Evolutionary conservation across 2,329 filamentous ascomycete genomes (phyloP).

Genomic region (Sporothrix protearum): DNA sequence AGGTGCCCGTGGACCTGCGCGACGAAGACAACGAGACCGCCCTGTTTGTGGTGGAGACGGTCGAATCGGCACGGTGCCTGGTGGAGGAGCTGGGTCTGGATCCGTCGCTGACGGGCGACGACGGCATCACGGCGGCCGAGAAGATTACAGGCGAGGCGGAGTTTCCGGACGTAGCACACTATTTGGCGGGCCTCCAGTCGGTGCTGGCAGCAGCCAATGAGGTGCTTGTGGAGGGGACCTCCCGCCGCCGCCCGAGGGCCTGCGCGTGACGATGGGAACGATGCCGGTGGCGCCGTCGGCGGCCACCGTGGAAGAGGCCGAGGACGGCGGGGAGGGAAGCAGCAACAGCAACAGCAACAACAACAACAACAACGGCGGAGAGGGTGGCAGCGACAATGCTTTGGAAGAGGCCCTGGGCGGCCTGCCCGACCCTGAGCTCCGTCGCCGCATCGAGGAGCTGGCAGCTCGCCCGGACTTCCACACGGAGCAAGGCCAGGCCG

Average conservation of each 20-base stretch:
- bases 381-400: not conserved
- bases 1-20: constrained; percentile 72
- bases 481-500: constrained; percentile 71
- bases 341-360: not conserved
- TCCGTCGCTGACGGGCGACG: constrained; percentile 60
- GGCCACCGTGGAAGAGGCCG: constrained; percentile 41
- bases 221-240: constrained; percentile 37
- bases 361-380: not conserved
- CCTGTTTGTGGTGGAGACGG: constrained; percentile 85
- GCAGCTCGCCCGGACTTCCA: constrained; percentile 81
- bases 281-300: constrained; percentile 55
- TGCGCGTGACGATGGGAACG: constrained; percentile 73
- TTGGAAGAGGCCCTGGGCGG: constrained; percentile 46
- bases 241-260: constrained; percentile 67
- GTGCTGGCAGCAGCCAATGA: constrained; percentile 29
- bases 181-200: constrained; percentile 50
- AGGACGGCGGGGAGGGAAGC: constrained; percentile 37
- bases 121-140: constrained; percentile 76
- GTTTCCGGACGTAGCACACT: constrained; percentile 70
- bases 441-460: constrained; percentile 81
- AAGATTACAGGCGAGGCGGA: constrained; percentile 77
- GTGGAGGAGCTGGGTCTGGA: constrained; percentile 80
- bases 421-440: constrained; percentile 74
- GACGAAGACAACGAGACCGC: constrained; percentile 94
- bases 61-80: constrained; percentile 71